A percentile compares a stretch with the other conserved stretches of the same genome.
phyloP scores from a whole-genome alignment of 306 rosid genomes.

The Corylus avellana region DNA sequence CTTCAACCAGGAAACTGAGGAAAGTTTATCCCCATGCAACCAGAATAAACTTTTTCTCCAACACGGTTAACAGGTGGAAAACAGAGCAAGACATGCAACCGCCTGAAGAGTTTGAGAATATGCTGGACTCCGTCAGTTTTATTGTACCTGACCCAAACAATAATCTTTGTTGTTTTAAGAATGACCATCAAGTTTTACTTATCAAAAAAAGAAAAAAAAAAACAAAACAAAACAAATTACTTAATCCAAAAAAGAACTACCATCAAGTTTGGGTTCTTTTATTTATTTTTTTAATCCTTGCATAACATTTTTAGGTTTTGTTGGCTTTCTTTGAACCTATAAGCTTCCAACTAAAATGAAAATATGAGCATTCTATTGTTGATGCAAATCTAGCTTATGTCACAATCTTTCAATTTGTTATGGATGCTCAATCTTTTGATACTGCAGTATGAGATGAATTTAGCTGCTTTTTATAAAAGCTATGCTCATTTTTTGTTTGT shows the following conservation, averaged over 20 bases:
- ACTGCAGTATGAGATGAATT: neutral
- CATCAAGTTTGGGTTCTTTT: neutral
- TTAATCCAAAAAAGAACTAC: no score
- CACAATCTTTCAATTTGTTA: neutral
- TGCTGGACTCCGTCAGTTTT: neutral
- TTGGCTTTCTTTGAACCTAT: constrained; percentile 4
- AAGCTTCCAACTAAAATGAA: constrained; percentile 6
- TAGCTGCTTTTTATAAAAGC: neutral
- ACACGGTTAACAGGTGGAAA: no score
- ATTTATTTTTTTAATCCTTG: neutral
- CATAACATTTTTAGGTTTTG: neutral
- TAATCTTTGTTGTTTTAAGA: neutral
- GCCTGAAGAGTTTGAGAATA: no score
- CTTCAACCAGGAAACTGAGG: no score
- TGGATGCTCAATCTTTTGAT: constrained; percentile 1
- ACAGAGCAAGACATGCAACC: no score
- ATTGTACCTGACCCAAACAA: neutral
- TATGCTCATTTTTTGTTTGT: neutral
- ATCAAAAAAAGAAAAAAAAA: no score
- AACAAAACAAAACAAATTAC: no score
- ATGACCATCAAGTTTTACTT: neutral
- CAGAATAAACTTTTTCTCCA: no score
- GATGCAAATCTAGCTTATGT: neutral
- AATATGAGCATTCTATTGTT: neutral
- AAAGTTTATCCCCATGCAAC: no score